A percentile compares a stretch with the other conserved stretches of the same genome.
Conservation (phyloP, 768 basidiomycete genomes). For the Gloeophyllum trabeum region DNA sequence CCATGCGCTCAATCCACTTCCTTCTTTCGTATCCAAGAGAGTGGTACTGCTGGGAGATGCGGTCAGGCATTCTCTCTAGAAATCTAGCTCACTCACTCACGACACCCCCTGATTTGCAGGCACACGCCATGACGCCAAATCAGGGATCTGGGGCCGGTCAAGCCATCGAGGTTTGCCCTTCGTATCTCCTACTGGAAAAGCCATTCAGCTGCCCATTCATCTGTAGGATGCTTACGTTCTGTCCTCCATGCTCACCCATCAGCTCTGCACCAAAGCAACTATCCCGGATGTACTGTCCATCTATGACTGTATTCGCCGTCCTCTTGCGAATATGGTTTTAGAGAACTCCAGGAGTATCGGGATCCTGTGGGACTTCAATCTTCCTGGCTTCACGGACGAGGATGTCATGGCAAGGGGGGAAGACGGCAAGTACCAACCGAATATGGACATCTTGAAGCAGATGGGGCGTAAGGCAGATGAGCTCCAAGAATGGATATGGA, state of each 20-base stretch:
- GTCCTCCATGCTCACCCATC: constrained; percentile 16
- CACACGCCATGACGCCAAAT: constrained; percentile 35
- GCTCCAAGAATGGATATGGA: constrained; percentile 3
- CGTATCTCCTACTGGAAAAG: not conserved
- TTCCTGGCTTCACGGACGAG: not conserved
- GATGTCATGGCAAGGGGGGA: constrained; percentile 4
- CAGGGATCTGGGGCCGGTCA: constrained; percentile 38
- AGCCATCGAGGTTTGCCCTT: constrained; percentile 29
- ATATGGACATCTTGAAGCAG: constrained; percentile 1
- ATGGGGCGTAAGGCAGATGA: constrained; percentile 2
- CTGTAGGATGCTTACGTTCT: constrained; percentile 19
- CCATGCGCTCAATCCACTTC: constrained; percentile 9
- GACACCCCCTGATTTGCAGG: constrained; percentile 13
- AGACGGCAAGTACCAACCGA: constrained; percentile 2
- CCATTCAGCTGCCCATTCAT: not conserved
- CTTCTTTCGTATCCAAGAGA: constrained; percentile 9
- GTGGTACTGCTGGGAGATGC: constrained; percentile 18
- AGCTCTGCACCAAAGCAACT: constrained; percentile 11
- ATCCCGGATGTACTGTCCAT: constrained; percentile 15
- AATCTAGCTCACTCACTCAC: not conserved
- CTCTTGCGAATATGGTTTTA: constrained; percentile 16
- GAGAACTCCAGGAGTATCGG: constrained; percentile 11
- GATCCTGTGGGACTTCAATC: constrained; percentile 13
- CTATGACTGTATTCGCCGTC: constrained; percentile 21
- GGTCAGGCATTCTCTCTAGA: constrained; percentile 7